phyloP scores from a whole-genome alignment of 1,139 yeast species.

The Insectozyma bohioensis region DNA sequence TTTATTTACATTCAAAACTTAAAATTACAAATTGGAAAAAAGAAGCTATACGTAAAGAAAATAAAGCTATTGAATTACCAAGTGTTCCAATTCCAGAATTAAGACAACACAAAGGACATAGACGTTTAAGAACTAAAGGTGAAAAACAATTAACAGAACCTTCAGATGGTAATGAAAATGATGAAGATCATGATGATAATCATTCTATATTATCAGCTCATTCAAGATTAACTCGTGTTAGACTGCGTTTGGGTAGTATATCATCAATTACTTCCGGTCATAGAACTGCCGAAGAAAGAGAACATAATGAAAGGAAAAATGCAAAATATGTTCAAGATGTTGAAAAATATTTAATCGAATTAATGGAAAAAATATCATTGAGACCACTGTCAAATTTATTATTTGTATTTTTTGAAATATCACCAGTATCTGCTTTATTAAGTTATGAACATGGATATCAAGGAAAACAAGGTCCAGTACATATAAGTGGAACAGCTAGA shows the following conservation, averaged over 20 bases:
- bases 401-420: slow-evolving; percentile 84
- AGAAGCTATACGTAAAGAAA: slow-evolving; percentile 31
- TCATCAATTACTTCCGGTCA: slow-evolving; percentile 28
- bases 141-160: slow-evolving; percentile 1
- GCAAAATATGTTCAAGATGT: slow-evolving; percentile 44
- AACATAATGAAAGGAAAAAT: slow-evolving; percentile 26
- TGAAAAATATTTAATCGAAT: slow-evolving; percentile 61
- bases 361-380: slow-evolving; percentile 60
- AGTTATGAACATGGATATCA: slow-evolving; percentile 79
- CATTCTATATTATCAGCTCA: slow-evolving; percentile 10
- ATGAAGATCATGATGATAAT: slow-evolving; percentile 10
- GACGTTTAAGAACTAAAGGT: not conserved
- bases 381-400: slow-evolving; percentile 80
- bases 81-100: slow-evolving; percentile 34
- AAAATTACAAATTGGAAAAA: slow-evolving; percentile 48
- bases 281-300: slow-evolving; percentile 31
- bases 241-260: slow-evolving; percentile 31
- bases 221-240: slow-evolving; percentile 22
- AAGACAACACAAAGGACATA: slow-evolving; percentile 13
- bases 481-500: slow-evolving; percentile 77
- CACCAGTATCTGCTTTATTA: slow-evolving; percentile 81
- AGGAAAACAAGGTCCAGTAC: slow-evolving; percentile 87
- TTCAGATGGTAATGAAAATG: not conserved
- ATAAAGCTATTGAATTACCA: slow-evolving; percentile 25
- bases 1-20: slow-evolving; percentile 64